Base-by-base conservation (phyloP, 768 basidiomycete genomes). In the Tulasnella sp. region DNA sequence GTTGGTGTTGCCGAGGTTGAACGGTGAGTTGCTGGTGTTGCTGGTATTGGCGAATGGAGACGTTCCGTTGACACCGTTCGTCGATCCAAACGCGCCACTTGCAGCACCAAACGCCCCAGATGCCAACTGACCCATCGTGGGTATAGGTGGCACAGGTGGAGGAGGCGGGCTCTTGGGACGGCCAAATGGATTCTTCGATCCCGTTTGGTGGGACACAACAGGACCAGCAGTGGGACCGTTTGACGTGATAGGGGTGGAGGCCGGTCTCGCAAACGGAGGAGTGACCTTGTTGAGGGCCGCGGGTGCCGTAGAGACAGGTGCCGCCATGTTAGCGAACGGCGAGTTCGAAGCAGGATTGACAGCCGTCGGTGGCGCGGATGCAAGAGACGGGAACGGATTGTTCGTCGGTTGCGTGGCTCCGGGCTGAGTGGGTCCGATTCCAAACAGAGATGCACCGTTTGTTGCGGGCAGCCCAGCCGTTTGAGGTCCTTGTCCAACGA, bases 101-200 rank as follows among this genome's bases (percentile, higher is more conserved):
- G 77, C 50, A 46, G n/a, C n/a, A n/a, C 74, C 76, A 69, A 86
- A 87, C 24, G 86, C 82, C 14, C 90, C 90, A 87, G 89, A 89
- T 3, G 92, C 89, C 20, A 98, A 86, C 84, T 98, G 94, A 86
- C 94, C 90, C 84, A 98, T 87, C 1, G 94, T 96, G 14, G 93
- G 95, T 41, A 89, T 90, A 85, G 92, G 93, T 1, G 94, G 93
- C 40, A 94, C 88, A 22, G 93, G 92, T 1, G 92, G 90, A 16
- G 84, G 83, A 22, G 88, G 86, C 34, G 90, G 87, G 12, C 89
- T 88, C 7, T 90, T 88, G 5, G 94, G 90, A 42, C 91, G 90
- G 8, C 96, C 97, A 82, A 99, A 99, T 3, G 98, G 98, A 89
- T 99, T 99, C 83, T 91, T 92, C 9, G 95, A 95, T 40, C 98